Evolutionary conservation across 768 basidiomycete species (phyloP).

Genomic region (Pleurotus tuber-regium): DNA sequence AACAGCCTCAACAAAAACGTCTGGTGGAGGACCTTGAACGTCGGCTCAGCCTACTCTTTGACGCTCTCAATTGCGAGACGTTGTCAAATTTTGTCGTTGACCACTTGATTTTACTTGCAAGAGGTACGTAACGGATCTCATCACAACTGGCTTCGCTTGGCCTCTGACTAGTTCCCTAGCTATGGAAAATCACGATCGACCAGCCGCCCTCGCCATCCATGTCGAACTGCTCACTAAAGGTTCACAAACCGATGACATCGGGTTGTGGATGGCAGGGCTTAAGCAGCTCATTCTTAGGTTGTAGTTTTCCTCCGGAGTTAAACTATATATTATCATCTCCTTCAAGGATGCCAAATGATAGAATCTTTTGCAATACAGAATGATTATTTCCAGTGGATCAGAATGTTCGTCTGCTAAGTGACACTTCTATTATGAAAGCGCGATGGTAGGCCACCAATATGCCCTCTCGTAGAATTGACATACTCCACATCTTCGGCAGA

Average conservation of each 20-base stretch:
- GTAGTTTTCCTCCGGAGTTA: too few relatives aligned
- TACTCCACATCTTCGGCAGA: too few relatives aligned
- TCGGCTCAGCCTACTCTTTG: conserved; percentile 82
- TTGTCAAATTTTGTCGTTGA: conserved; percentile 69
- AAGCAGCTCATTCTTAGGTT: conserved; percentile 83
- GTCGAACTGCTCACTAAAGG: conserved; percentile 81
- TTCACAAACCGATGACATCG: conserved; percentile 80
- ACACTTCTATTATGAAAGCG: too few relatives aligned
- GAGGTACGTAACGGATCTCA: conserved; percentile 49
- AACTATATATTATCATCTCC: too few relatives aligned
- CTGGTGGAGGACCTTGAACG: conserved; percentile 86
- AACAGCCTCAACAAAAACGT: conserved; percentile 80
- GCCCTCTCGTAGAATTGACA: too few relatives aligned
- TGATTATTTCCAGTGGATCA: too few relatives aligned
- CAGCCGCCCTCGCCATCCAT: conserved; percentile 78
- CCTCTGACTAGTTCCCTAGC: conserved; percentile 41
- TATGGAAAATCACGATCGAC: conserved; percentile 76
- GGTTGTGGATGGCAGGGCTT: conserved; percentile 83
- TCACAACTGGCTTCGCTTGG: conserved; percentile 3
- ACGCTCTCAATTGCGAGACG: conserved; percentile 88
- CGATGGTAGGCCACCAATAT: too few relatives aligned
- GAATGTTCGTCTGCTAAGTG: too few relatives aligned
- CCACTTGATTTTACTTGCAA: conserved; percentile 64
- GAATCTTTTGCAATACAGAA: too few relatives aligned
- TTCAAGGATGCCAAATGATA: too few relatives aligned